phyloP scores from a whole-genome alignment of 768 basidiomycete genomes.

The Lactarius psammicola region DNA sequence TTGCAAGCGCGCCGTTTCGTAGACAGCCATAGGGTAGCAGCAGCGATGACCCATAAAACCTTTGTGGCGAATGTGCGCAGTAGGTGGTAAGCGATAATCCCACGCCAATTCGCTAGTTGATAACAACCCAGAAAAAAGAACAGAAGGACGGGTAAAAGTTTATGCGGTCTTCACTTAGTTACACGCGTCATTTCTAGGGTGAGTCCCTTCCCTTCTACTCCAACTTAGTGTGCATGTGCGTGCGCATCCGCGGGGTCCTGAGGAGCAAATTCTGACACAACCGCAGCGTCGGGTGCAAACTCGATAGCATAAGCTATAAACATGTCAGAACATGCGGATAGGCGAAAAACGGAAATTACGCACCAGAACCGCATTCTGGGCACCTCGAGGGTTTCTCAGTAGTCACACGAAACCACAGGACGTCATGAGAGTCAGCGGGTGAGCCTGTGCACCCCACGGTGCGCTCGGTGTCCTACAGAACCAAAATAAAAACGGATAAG shows the following conservation, averaged over 20 bases:
- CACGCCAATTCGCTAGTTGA: not conserved
- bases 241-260: slow-evolving; percentile 26
- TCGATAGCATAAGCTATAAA: slow-evolving; percentile 69
- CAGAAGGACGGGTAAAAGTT: not conserved
- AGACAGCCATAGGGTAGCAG: not conserved
- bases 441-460: slow-evolving; percentile 92
- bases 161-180: slow-evolving; percentile 9
- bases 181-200: slow-evolving; percentile 23
- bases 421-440: slow-evolving; percentile 94
- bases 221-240: slow-evolving; percentile 15
- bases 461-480: slow-evolving; percentile 67
- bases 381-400: slow-evolving; percentile 75
- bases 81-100: not conserved
- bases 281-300: slow-evolving; percentile 18
- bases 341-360: slow-evolving; percentile 32
- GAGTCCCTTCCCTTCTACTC: not conserved
- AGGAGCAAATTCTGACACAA: slow-evolving; percentile 26
- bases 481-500: slow-evolving; percentile 15
- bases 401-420: slow-evolving; percentile 75
- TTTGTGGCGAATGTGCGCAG: not conserved
- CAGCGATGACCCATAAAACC: not conserved
- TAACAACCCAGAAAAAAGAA: not conserved
- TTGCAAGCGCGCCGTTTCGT: not conserved
- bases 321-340: slow-evolving; percentile 7
- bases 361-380: slow-evolving; percentile 92